phyloP scores from a whole-genome alignment of 139 green algal genomes.

The Chlamydomonas sp. region DNA sequence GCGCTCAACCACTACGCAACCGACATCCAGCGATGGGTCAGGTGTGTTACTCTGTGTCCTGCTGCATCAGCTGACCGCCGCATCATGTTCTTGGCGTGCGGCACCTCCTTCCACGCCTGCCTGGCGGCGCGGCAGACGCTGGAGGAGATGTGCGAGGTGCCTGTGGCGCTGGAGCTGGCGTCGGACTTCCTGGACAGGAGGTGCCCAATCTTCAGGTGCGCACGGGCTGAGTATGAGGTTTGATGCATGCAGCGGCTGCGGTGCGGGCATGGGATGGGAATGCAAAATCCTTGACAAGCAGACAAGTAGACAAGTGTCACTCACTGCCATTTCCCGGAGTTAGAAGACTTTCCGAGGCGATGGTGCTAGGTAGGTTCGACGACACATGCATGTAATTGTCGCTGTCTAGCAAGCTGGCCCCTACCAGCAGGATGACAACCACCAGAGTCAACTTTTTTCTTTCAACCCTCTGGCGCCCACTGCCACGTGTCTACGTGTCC shows the following conservation, averaged over 20 bases:
- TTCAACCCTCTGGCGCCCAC: neutral
- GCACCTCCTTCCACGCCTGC: constrained; percentile 92
- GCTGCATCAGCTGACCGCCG: constrained; percentile 51
- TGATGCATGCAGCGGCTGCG: too few relatives aligned
- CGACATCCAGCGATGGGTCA: constrained; percentile 32
- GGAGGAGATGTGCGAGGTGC: constrained; percentile 71
- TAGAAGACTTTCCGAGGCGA: too few relatives aligned
- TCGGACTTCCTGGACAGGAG: constrained; percentile 92
- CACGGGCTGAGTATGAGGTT: too few relatives aligned
- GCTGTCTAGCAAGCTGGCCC: too few relatives aligned
- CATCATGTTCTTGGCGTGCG: constrained; percentile 95
- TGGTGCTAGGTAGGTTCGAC: too few relatives aligned
- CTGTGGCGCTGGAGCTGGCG: constrained; percentile 94
- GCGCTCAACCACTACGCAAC: constrained; percentile 23
- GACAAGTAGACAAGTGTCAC: too few relatives aligned
- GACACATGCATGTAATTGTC: too few relatives aligned
- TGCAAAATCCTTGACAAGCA: too few relatives aligned
- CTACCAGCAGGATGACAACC: too few relatives aligned
- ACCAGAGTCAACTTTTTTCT: too few relatives aligned
- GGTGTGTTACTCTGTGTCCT: neutral
- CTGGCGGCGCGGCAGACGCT: constrained; percentile 80
- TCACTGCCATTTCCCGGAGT: too few relatives aligned
- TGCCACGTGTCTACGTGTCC: constrained; percentile 15
- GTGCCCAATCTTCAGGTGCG: constrained; percentile 79
- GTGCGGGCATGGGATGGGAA: too few relatives aligned